Evolutionary conservation across 441 rosid species (phyloP), one percentile per base, ranked within the genome.

Genomic region (Cnidoscolus chayamansa): DNA sequence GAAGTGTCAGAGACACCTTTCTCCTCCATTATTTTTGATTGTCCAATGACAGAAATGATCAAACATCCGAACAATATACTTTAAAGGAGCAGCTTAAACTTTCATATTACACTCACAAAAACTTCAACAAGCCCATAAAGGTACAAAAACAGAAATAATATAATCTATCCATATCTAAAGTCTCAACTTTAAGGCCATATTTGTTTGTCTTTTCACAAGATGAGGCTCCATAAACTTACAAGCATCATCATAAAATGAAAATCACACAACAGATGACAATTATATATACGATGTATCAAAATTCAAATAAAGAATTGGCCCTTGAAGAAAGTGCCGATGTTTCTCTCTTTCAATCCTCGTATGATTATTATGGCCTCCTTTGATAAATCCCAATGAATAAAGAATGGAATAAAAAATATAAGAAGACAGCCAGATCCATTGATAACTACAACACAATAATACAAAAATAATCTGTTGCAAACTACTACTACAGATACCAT

Each of bases 161-260:
- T 43, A 20, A 15, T 19, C 15, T 47, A 7, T 19, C 55, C 7
- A 25, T 3, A 17, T 49, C 10, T 65, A 12, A 48, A 10, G 40
- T 65, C n/a, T 65, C 43, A 47, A 64, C 35, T 64, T 64, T 19
- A 45, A 47, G 50, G 6, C 47, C 15, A 7, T 60, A 0, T 10
- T 59, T 25, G 16, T 32, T 61, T 61, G 65, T 35, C 35, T 61
- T 61, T 56, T 61, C 20, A 35, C 19, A 32, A 61, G 65, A 61
- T 35, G 13, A 60, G 32, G 16, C 40, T 65, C 53, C 35, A 49
- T 47, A 20, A 56, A 50, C 54, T 50, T 12, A 7, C 6, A 4
- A 2, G 25, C 25, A 25, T 25, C 25, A 25, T 25, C 25, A 25
- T 25, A 25, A 25, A 25, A 25, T 25, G 40, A 35, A 35, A 4